Evolutionary conservation across 1,284 basidiomycete genomes (phyloP), one percentile per base, ranked within the genome.

Genomic region (Apiotrichum gracile): DNA sequence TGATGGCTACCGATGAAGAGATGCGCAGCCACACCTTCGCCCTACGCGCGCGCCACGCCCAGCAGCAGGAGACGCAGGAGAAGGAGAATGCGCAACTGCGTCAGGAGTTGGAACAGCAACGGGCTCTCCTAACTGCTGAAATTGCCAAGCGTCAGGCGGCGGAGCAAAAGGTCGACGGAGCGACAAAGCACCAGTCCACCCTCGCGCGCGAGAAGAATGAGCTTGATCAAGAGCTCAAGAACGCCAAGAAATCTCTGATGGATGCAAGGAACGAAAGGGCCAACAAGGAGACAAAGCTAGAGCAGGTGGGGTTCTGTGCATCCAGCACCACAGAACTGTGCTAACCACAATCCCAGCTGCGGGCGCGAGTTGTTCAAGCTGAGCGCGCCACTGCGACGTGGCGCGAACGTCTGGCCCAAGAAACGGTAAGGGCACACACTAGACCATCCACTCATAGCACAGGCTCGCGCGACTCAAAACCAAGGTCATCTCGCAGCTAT

Each of bases 81-180:
- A 16, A 41, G 16, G 25, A 41, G 24, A 10, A 26, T 7, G 52
- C 58, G 25, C 78, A 79, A 51, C 42, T 43, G 5, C 37, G 37
- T 5, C 6, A 38, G 19, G 17, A 38, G 19, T 19, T 38, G 9
- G 37, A 38, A 7, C 27, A 29, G 27, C 42, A 31, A n/a, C 4
- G 7, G 37, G n/a, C 8, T 9, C 9, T 21, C 17, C 10, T 10
- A 1, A 44, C 48, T 5, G 55, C 46, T 4, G 55, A 56, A 35
- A 39, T 17, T 0, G 47, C 34, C 6, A 21, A 43, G 21, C 52
- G 51, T 3, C 44, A 49, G 6, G 44, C 48, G 9, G 47, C 55
- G 5, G 58, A 65, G 24, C 25, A n/a, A 0, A 47, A 55, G 39
- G 43, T 31, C 1, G 26, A 55, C 6, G 42, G 53, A 1, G 55